Evolutionary conservation across 2,329 filamentous ascomycete species (phyloP), one percentile per base, ranked within the genome.

Genomic region (Cercospora canescens): DNA sequence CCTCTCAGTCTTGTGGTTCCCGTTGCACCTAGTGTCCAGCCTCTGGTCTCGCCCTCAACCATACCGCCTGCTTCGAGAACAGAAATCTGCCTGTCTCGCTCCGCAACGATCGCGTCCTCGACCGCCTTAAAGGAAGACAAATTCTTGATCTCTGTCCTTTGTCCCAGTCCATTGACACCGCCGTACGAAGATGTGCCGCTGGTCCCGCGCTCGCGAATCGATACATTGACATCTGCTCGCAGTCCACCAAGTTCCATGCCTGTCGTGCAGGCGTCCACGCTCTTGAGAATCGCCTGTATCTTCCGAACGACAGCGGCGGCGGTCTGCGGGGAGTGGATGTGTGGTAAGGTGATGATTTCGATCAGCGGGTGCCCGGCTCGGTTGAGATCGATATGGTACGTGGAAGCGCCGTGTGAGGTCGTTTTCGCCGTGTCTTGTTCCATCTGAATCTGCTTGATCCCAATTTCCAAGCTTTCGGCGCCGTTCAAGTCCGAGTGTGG

Each of bases 391-490:
- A 99, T 85, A 76, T 96, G 89, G 70, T 94, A 89, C 5, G 87
- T 86, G 12, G 87, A 88, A 12, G 87, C 88, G 1, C 91, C 87
- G 72, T 94, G 89, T 30, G 92, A 89, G 41, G 94, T 86, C 0
- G 94, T 97, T 80, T 98, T 98, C 71, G 94, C 95, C 0, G 95
- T 98, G 77, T 99, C 95, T 80, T 99, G 95, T 81, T 99, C 95
- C 82, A 99, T 89, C 79, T 99, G 95, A 8, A 99, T 86, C 79
- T 98, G 95, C 78, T 95, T 91, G 75, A 99, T 96, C 32, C 91
- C 89, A 58, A 99, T 85, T 0, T 82, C 84, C 21, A 97, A 80
- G 21, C 83, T 80, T 73, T 94, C 90, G 73, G 92, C 87, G 1
- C 71, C 73, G n/a, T 84, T 80, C 18, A 89, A 83, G 0, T 91